Evolutionary conservation across 495 filamentous ascomycete species (phyloP).

Genomic region (Aspergillus taichungensis): DNA sequence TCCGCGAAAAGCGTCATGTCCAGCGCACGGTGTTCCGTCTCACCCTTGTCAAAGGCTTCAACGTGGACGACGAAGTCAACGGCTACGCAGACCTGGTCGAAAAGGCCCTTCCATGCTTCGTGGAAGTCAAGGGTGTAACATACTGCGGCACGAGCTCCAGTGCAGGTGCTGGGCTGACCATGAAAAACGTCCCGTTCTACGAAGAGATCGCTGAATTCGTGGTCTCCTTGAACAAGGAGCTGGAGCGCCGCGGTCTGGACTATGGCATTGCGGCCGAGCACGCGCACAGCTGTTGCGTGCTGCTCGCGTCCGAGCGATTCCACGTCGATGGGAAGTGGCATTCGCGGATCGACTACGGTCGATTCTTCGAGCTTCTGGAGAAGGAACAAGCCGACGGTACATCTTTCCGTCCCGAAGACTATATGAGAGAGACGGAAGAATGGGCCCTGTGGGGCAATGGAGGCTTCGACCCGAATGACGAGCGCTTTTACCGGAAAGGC

Average conservation of each 20-base stretch:
- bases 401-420: slow-evolving; percentile 76
- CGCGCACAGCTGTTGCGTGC: slow-evolving; percentile 84
- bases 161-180: slow-evolving; percentile 73
- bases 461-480: slow-evolving; percentile 86
- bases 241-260: slow-evolving; percentile 56
- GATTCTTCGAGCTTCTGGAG: slow-evolving; percentile 80
- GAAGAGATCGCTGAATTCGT: slow-evolving; percentile 80
- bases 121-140: slow-evolving; percentile 94
- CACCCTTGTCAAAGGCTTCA: slow-evolving; percentile 93
- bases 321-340: slow-evolving; percentile 70
- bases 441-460: slow-evolving; percentile 95
- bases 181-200: slow-evolving; percentile 95
- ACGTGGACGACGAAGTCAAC: slow-evolving; percentile 82
- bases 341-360: slow-evolving; percentile 80
- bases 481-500: slow-evolving; percentile 76
- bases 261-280: slow-evolving; percentile 96
- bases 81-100: slow-evolving; percentile 88
- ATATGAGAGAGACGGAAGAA: slow-evolving; percentile 77
- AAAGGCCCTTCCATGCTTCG: slow-evolving; percentile 74
- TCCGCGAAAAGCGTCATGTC: slow-evolving; percentile 66
- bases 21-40: slow-evolving; percentile 94
- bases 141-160: slow-evolving; percentile 87
- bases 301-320: slow-evolving; percentile 75
- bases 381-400: slow-evolving; percentile 48
- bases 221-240: slow-evolving; percentile 53